Conservation (phyloP, 2,329 filamentous ascomycete genomes). For the Pseudocercospora fijiensis region DNA sequence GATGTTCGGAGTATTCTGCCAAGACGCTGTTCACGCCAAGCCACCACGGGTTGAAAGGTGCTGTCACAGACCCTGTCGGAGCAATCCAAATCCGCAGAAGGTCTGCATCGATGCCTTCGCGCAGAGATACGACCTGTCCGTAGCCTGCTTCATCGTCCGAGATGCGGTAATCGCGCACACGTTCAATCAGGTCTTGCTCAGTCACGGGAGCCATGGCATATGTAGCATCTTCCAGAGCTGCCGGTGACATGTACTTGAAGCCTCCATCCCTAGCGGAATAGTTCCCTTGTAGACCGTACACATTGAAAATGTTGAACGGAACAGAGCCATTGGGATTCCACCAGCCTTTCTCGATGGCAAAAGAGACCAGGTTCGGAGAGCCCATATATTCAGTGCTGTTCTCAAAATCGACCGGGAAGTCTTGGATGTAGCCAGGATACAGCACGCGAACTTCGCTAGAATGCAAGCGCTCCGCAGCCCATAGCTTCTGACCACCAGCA, state of each 20-base stretch:
- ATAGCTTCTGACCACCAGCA: conserved; percentile 38
- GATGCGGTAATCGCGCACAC: conserved; percentile 40
- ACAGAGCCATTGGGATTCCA: conserved; percentile 36
- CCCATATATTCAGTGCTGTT: conserved; percentile 38
- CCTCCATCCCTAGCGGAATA: conserved; percentile 39
- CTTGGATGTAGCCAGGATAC: conserved; percentile 42
- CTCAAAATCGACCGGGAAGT: conserved; percentile 38
- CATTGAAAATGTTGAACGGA: conserved; percentile 42
- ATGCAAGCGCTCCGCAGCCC: conserved; percentile 40
- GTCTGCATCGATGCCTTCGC: conserved; percentile 33
- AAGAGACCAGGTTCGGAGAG: conserved; percentile 38
- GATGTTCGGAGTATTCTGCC: conserved; percentile 38
- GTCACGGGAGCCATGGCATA: conserved; percentile 50
- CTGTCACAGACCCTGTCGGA: conserved; percentile 39
- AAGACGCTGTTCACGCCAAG: conserved; percentile 37
- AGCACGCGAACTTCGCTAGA: conserved; percentile 37
- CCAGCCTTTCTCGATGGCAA: conserved; percentile 40
- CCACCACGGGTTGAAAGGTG: conserved; percentile 41
- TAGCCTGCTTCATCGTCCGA: conserved; percentile 42
- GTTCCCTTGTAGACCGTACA: conserved; percentile 36
- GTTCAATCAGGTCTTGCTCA: conserved; percentile 49
- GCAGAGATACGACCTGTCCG: conserved; percentile 38
- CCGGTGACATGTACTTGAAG: conserved; percentile 42
- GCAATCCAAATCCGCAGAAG: conserved; percentile 40
- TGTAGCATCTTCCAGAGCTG: conserved; percentile 39